Evolutionary conservation across 768 basidiomycete species (phyloP).

Genomic region (Suillus decipiens): DNA sequence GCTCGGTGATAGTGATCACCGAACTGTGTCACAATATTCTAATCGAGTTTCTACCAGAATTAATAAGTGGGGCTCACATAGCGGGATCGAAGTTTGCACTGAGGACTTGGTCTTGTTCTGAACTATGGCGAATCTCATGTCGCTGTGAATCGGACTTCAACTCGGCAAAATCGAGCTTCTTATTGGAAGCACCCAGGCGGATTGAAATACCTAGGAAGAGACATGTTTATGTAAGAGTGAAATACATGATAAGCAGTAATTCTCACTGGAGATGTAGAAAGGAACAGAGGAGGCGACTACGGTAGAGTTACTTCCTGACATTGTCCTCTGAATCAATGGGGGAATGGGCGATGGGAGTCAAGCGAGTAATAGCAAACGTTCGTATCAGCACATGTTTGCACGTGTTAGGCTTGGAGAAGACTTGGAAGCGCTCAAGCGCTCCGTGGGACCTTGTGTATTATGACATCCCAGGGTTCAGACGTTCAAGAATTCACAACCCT

Average conservation of each 20-base stretch:
- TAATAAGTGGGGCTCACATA: background rate
- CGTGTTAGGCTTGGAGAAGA: no score
- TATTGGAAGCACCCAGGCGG: background rate
- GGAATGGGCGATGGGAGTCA: background rate
- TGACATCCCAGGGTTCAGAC: no score
- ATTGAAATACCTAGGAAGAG: slow-evolving; percentile 6
- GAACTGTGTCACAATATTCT: background rate
- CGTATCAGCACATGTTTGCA: no score
- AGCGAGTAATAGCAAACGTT: no score
- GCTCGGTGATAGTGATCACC: slow-evolving; percentile 3
- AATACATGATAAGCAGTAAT: background rate
- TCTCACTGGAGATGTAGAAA: slow-evolving; percentile 2
- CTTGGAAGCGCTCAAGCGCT: no score
- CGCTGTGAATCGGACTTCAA: slow-evolving; percentile 1
- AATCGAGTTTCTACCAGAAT: background rate
- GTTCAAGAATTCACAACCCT: no score
- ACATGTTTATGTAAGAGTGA: background rate
- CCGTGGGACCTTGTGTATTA: no score
- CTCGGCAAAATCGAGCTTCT: slow-evolving; percentile 8
- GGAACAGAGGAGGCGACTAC: background rate
- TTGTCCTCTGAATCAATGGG: background rate
- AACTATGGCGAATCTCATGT: background rate
- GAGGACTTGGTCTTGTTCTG: slow-evolving; percentile 2
- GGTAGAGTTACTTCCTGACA: background rate
- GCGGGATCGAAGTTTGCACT: slow-evolving; percentile 1